phyloP scores from a whole-genome alignment of 2,329 filamentous ascomycete species.

The Arthrobotrys entomopaga region DNA sequence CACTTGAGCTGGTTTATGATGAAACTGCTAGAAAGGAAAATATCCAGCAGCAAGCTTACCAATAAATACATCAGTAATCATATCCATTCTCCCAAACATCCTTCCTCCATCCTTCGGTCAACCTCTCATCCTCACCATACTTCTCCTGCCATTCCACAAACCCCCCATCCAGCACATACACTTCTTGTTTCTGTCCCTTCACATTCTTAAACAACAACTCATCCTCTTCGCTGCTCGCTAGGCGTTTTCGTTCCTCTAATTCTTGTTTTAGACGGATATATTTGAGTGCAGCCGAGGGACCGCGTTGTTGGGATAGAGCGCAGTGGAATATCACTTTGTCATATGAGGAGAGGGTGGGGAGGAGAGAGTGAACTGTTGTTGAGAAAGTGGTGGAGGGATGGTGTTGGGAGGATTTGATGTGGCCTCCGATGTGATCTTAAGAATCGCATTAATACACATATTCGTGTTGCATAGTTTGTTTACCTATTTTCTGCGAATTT shows the following conservation, averaged over 20 bases:
- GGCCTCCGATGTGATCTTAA: conserved; percentile 58
- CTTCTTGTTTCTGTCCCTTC: conserved; percentile 69
- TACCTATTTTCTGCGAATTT: no score
- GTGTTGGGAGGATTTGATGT: conserved; percentile 81
- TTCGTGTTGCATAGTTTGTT: not conserved
- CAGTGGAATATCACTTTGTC: conserved; percentile 94
- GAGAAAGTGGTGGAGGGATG: conserved; percentile 79
- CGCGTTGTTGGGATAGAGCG: conserved; percentile 87
- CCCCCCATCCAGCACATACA: conserved; percentile 83
- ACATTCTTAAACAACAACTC: conserved; percentile 57
- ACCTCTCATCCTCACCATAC: conserved; percentile 77
- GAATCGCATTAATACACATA: not conserved
- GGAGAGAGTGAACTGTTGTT: conserved; percentile 80
- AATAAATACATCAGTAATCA: conserved; percentile 62
- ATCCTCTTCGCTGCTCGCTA: conserved; percentile 56
- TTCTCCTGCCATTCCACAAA: conserved; percentile 90
- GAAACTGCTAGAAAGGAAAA: no score
- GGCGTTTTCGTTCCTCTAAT: conserved; percentile 58
- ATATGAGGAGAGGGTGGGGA: conserved; percentile 78
- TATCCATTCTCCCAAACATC: conserved; percentile 79
- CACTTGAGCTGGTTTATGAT: no score
- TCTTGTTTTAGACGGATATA: conserved; percentile 77
- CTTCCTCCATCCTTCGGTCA: conserved; percentile 86
- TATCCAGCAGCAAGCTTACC: no score
- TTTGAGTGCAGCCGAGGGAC: conserved; percentile 81